These are phyloP conservation scores for Rhexocercosporidium sp. DNA, from an alignment of 2,329 filamentous ascomycete genomes.

Conservation along the genomic window DNA sequence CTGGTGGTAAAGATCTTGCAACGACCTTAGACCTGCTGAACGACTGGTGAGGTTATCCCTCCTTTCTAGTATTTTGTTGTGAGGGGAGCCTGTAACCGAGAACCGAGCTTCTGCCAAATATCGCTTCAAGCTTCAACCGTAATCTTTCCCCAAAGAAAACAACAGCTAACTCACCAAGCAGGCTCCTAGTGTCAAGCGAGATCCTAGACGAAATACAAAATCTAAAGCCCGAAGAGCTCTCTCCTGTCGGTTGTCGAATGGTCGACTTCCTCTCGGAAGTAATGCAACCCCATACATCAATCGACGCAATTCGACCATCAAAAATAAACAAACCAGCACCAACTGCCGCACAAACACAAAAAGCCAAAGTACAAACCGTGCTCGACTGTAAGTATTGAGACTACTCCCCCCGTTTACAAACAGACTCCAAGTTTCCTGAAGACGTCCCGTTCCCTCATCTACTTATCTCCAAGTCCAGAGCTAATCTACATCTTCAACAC, in stretches of 20 bases:
- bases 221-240: neutral
- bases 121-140: neutral
- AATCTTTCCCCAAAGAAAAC: neutral
- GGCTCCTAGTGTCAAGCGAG: conserved; percentile 5
- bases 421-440: no score
- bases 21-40: conserved; percentile 5
- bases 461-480: no score
- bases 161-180: neutral
- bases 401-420: no score
- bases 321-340: neutral
- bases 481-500: no score
- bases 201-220: conserved; percentile 6
- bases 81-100: neutral
- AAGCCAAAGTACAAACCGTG: conserved; percentile 11
- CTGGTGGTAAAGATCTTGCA: neutral
- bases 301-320: conserved; percentile 1
- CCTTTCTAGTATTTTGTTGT: neutral
- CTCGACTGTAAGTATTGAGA: no score
- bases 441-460: no score
- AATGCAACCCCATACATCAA: conserved; percentile 6
- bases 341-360: neutral
- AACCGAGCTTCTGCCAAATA: neutral
- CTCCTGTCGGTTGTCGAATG: conserved; percentile 4
- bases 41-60: neutral
- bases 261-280: conserved; percentile 12